Conservation (phyloP, 768 basidiomycete genomes). For the Sutorius australiensis region DNA sequence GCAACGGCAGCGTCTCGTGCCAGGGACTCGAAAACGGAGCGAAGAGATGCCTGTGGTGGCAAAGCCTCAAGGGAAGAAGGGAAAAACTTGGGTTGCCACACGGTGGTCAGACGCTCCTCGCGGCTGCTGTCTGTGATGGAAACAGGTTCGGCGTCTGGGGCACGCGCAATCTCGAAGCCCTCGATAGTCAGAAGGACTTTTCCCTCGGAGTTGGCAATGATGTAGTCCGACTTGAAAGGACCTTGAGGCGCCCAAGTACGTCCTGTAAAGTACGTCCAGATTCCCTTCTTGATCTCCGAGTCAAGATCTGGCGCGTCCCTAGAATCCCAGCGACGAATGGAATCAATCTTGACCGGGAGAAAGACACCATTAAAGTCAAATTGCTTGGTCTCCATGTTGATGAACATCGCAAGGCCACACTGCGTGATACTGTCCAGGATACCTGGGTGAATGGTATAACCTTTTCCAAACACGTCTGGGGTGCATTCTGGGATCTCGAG, state of each 20-base stretch:
- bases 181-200: slow-evolving; percentile 32
- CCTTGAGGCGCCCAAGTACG: slow-evolving; percentile 22
- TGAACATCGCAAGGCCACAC: slow-evolving; percentile 30
- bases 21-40: slow-evolving; percentile 17
- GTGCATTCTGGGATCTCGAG: slow-evolving; percentile 21
- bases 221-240: slow-evolving; percentile 25
- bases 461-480: slow-evolving; percentile 28
- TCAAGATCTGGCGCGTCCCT: slow-evolving; percentile 22
- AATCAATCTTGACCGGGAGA: slow-evolving; percentile 31
- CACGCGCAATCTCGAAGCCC: slow-evolving; percentile 32
- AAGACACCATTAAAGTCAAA: slow-evolving; percentile 32
- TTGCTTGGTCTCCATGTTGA: slow-evolving; percentile 27
- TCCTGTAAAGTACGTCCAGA: slow-evolving; percentile 29
- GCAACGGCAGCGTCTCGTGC: slow-evolving; percentile 12
- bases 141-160: slow-evolving; percentile 28
- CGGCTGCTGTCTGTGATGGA: slow-evolving; percentile 22
- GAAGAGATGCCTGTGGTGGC: slow-evolving; percentile 3
- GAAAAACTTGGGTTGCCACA: slow-evolving; percentile 31
- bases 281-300: slow-evolving; percentile 25
- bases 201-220: slow-evolving; percentile 29
- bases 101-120: slow-evolving; percentile 30
- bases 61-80: slow-evolving; percentile 15
- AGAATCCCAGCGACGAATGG: slow-evolving; percentile 30
- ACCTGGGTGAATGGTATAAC: slow-evolving; percentile 33
- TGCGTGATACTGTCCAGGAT: slow-evolving; percentile 33